Percentiles rank a stretch among this genome's conserved stretches.
phyloP scores from a whole-genome alignment of 202 grass and related monocot genomes.

The Schoenoplectus tabernaemontani region DNA sequence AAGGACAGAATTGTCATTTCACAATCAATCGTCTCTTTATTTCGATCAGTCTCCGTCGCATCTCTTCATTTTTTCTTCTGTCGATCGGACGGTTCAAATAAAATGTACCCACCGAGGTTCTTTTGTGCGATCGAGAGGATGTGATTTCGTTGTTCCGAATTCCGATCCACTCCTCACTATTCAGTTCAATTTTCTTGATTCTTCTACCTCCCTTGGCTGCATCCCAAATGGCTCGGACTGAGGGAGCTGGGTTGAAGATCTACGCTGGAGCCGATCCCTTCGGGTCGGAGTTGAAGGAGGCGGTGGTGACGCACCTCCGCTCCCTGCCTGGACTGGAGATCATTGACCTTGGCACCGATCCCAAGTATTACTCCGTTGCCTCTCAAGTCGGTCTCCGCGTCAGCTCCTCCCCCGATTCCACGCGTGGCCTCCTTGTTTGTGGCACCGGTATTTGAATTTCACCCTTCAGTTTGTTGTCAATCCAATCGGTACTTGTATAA shows the following conservation, averaged over 20 bases:
- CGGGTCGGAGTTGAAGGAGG: constrained; percentile 60
- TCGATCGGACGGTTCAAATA: too few species aligned
- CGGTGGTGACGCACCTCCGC: constrained; percentile 31
- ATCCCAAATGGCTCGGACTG: neutral
- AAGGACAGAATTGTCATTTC: too few species aligned
- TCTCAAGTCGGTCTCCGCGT: constrained; percentile 46
- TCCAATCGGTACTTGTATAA: neutral
- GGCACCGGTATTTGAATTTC: constrained; percentile 33
- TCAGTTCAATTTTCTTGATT: neutral
- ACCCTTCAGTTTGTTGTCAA: neutral
- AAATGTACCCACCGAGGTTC: too few species aligned
- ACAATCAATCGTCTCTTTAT: too few species aligned
- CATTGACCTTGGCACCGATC: constrained; percentile 65
- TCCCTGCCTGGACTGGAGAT: constrained; percentile 28
- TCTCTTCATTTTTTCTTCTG: too few species aligned
- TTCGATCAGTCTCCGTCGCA: too few species aligned
- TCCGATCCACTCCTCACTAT: too few species aligned
- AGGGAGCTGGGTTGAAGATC: constrained; percentile 41
- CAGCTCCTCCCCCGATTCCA: constrained; percentile 22
- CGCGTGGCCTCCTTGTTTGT: constrained; percentile 57
- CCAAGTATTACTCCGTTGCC: constrained; percentile 77
- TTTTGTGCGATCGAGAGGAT: too few species aligned
- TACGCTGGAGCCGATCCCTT: constrained; percentile 66
- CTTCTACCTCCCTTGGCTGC: neutral
- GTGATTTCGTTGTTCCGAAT: too few species aligned